Base-by-base conservation (phyloP, 2,329 filamentous ascomycete genomes). In the Colletotrichum magnum region DNA sequence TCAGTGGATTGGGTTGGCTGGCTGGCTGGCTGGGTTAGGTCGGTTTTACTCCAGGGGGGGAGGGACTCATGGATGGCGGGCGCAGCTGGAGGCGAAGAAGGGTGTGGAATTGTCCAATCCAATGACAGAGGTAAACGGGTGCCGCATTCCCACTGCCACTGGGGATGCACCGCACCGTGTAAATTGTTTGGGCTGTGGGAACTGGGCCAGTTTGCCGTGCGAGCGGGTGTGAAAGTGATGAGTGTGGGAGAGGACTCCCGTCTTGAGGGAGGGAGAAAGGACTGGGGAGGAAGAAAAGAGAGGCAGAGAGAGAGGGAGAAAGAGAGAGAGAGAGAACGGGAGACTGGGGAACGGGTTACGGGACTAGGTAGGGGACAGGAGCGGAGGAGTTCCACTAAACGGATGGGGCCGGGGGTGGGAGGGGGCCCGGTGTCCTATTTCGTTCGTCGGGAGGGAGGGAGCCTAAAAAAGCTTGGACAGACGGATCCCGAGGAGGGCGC, bases 371-470 rank as follows among this genome's bases (percentile, higher is more conserved):
- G 21, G 21, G 48, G 53, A 54, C 66, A 69, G 64, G 61, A 54
- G 62, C 54, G 61, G 66, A 54, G 61, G 61, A 43, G 66, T 51
- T 59, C 66, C 61, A 69, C 66, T 69, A 51, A 58, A 65, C 54
- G 54, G 54, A 65, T 69, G 61, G 61, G 53, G 66, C 60, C 54
- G 61, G 66, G 65, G 54, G 66, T 69, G 66, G 61, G 56, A 65
- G 64, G 54, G 65, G 61, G 39, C 66, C 61, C 48, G 62, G 50
- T 43, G 43, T 41, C 50, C 45, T 57, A 43, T 43, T 60, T 66
- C 43, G 41, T 66, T 66, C 45, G 56, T 59, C 48, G 48, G 56
- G 32, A 58, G 65, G 54, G 56, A 60, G 51, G 56, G 62, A 66
- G 66, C 50, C 56, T 69, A 47, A 60, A 66, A 36, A 69, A 69